Conservation (phyloP, 2,329 filamentous ascomycete genomes). For the Cladobotryum protrusum region DNA sequence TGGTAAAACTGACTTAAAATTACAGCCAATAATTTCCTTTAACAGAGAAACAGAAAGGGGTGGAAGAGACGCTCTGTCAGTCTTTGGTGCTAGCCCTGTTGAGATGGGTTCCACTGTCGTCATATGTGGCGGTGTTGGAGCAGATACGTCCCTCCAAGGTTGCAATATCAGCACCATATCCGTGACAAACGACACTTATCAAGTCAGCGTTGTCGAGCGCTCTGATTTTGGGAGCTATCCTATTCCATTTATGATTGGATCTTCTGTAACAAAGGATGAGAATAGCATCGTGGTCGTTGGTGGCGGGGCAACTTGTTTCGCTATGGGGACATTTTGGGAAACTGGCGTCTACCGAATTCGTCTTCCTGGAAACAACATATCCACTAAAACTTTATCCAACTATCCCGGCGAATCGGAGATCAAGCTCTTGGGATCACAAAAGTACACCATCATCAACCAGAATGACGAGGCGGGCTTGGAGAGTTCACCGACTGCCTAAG, state of each 20-base stretch:
- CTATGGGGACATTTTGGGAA: conserved; percentile 84
- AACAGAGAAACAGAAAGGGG: not conserved
- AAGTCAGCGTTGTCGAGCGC: not conserved
- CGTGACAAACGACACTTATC: not conserved
- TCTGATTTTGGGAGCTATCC: not conserved
- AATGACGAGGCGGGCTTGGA: not conserved
- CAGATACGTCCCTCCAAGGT: conserved; percentile 21
- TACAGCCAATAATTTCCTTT: conserved; percentile 24
- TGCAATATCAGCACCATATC: conserved; percentile 17
- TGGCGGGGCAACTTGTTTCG: conserved; percentile 83
- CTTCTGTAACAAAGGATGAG: conserved; percentile 46
- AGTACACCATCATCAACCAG: conserved; percentile 13
- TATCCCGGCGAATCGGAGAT: conserved; percentile 1
- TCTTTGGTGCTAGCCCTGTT: conserved; percentile 27
- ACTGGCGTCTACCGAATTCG: conserved; percentile 45
- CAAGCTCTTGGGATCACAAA: conserved; percentile 23
- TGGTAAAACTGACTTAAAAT: not conserved
- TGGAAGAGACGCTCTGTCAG: conserved; percentile 16
- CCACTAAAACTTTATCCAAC: not conserved
- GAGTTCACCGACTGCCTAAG: conserved; percentile 6
- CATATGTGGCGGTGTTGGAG: conserved; percentile 30
- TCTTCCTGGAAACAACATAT: not conserved
- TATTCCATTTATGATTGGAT: conserved; percentile 64
- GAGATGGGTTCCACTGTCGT: conserved; percentile 17
- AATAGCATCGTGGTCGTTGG: conserved; percentile 59